Evolutionary conservation across 2,329 filamentous ascomycete genomes (phyloP).

Genomic region (Epichloe sp.): DNA sequence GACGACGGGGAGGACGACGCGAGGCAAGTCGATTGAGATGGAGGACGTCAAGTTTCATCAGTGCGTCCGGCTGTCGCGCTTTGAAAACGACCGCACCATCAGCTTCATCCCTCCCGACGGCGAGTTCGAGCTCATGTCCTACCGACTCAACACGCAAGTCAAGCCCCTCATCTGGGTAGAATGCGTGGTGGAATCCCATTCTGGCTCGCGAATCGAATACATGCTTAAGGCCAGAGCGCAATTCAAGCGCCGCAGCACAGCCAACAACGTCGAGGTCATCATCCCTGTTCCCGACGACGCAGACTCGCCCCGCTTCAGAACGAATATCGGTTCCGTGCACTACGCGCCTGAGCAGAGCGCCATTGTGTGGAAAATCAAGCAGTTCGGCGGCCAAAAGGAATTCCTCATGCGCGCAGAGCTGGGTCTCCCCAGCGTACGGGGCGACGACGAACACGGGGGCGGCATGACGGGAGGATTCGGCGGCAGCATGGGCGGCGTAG

Average conservation of each 20-base stretch:
- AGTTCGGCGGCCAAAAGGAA: conserved; percentile 96
- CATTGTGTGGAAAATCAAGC: conserved; percentile 99
- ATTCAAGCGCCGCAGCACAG: conserved; percentile 94
- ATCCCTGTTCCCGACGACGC: conserved; percentile 96
- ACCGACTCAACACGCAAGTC: conserved; percentile 94
- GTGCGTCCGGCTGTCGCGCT: conserved; percentile 86
- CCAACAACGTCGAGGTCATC: conserved; percentile 97
- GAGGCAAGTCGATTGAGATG: conserved; percentile 98
- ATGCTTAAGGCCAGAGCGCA: conserved; percentile 98
- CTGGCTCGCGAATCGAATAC: conserved; percentile 90
- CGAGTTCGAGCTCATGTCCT: conserved; percentile 98
- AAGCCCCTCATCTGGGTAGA: conserved; percentile 99
- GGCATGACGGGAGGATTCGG: conserved; percentile 97
- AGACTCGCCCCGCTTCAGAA: conserved; percentile 89
- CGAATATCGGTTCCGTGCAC: conserved; percentile 93
- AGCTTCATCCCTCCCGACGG: conserved; percentile 97
- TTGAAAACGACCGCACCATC: conserved; percentile 97
- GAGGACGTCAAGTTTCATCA: conserved; percentile 99
- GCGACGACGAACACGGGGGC: conserved; percentile 88
- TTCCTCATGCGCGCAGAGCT: conserved; percentile 97
- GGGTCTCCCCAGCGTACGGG: conserved; percentile 82
- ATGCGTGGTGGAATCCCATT: conserved; percentile 92
- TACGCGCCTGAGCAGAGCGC: conserved; percentile 95
- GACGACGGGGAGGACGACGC: conserved; percentile 82
- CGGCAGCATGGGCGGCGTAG: conserved; percentile 87